Evolutionary conservation across 2,329 filamentous ascomycete species (phyloP), one percentile per base, ranked within the genome.

Genomic region (Lecanosticta acicola): DNA sequence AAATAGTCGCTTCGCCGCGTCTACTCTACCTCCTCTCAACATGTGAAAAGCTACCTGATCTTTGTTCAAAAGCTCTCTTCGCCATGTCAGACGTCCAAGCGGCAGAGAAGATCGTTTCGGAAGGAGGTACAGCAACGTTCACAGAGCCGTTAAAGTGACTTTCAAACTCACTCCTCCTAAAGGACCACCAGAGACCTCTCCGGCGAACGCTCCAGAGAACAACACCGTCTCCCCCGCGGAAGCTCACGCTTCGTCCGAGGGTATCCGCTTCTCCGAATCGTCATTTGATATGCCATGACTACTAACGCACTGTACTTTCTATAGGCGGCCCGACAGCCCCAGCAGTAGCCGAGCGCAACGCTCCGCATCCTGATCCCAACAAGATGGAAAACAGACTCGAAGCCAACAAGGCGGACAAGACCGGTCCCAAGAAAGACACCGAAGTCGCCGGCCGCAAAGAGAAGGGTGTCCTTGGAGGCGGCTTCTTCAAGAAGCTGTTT

Each of bases 351-450:
- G 37, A 39, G 11, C 29, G 32, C 14, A 19, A 19, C 32, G 37
- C 26, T 13, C 36, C 43, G 8, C 11, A 10, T 5, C 9, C 10
- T 14, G 44, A 21, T 9, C 21, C 26, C 3, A 41, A 33, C 39
- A 41, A 33, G 9, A 41, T 33, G 39, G 39, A 33, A 29, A 33
- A 41, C 14, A 41, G 32, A 14, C 39, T 41, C 9, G 39, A 41
- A 14, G 24, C 10, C 3, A 32, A 17, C 26, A 41, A 41, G 18
- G 39, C 14, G 39, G 34, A n/a, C 39, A 41, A 41, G 21, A 17
- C 39, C 17, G 21, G 32, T 14, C 20, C 44, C 13, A 26, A 34
- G 33, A 37, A 39, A 19, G 24, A 20, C 29, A 21, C 43, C 2
- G 36, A 32, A 5, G 36, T 39, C 14, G 36, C 37, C 14, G 43